Base-by-base conservation (phyloP, 2,329 filamentous ascomycete genomes). In the Aspergillus flavus region DNA sequence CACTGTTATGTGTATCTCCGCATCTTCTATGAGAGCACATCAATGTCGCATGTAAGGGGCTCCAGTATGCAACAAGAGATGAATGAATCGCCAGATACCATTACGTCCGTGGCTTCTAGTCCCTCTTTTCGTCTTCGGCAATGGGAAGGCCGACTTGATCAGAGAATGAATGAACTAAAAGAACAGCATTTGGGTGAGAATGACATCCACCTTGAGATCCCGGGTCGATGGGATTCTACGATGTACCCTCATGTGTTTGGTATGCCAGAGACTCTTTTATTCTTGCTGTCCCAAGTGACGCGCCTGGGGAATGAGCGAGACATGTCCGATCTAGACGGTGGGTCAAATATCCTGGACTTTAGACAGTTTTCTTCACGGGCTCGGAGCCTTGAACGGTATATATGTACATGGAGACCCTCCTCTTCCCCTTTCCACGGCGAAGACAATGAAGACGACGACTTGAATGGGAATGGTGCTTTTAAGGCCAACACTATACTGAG, bases 1-100 rank as follows among this genome's bases (percentile, higher is more conserved):
- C 81, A 83, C 61, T 81, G 81, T 69, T 84, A 84, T 62, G 79
- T 78, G 0, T 82, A 80, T 57, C 71, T 81, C 6, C 77, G 82
- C 0, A 76, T 84, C 0, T 78, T 83, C 21, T 73, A 80, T n/a
- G 81, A 84, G 66, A 83, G 80, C 43, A 62, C 58, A 14, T 57
- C 59, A 11, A 32, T 63, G 7, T 53, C 55, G 26, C 57, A 58
- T n/a, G 9, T 52, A 11, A 34, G 19, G 19, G 23, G n/a, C 10
- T 19, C 39, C 12, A 54, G 26, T 12, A 12, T 19, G 12, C 21
- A 23, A 6, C 19, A 23, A 28, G 57, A 63, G 4, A 34, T 23
- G 52, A n/a, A 26, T 60, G 32, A 57, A n/a, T 57, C 58, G 11
- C 50, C 63, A 2, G 60, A 59, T 30, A 59, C 61, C 1, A 66